phyloP scores from a whole-genome alignment of 176 grass and related monocot genomes.

The Pharus latifolius region DNA sequence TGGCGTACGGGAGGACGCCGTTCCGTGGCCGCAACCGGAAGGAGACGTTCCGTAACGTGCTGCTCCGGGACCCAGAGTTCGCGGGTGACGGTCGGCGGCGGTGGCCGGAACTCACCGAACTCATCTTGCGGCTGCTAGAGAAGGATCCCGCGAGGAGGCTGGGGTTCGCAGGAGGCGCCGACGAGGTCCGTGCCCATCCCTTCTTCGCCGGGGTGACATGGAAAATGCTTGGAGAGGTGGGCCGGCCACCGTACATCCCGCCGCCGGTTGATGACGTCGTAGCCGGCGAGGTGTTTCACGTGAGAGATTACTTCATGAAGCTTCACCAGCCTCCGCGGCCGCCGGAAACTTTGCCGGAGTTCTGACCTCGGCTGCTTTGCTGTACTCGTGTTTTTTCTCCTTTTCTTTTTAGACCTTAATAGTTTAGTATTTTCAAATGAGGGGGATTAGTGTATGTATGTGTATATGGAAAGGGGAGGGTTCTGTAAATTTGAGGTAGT shows the following conservation, averaged over 20 bases:
- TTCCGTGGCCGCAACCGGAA: constrained; percentile 59
- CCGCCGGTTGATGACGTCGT: constrained; percentile 33
- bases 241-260: constrained; percentile 71
- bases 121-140: constrained; percentile 45
- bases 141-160: constrained; percentile 54
- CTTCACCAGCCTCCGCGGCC: constrained; percentile 22
- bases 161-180: constrained; percentile 47
- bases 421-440: no score
- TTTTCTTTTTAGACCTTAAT: background rate
- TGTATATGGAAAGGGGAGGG: background rate
- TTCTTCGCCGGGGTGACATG: constrained; percentile 77
- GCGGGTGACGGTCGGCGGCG: constrained; percentile 16
- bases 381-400: background rate
- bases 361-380: background rate
- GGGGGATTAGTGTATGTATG: background rate
- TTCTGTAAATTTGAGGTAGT: constrained; percentile 21
- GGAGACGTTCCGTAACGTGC: constrained; percentile 92
- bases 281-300: constrained; percentile 30
- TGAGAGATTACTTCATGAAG: constrained; percentile 47
- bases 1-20: constrained; percentile 39
- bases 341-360: constrained; percentile 21
- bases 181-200: constrained; percentile 62
- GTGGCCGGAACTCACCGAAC: constrained; percentile 66
- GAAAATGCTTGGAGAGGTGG: constrained; percentile 61
- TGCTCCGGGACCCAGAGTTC: constrained; percentile 59